Evolutionary conservation across 768 basidiomycete genomes (phyloP), one percentile per base, ranked within the genome.

Genomic region (Podaxis pistillaris): DNA sequence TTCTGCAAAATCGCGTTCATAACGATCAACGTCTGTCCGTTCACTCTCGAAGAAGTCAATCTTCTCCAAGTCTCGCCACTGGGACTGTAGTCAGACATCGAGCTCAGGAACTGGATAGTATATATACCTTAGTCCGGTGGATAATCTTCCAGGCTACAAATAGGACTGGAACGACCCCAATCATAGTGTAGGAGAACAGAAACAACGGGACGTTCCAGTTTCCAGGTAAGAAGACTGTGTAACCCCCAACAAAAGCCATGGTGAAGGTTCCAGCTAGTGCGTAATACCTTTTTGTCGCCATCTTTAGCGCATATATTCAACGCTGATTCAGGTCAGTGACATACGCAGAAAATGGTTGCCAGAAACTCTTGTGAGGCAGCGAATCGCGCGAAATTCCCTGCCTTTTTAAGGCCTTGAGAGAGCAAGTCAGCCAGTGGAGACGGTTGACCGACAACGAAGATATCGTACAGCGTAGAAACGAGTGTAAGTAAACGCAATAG

Each of bases 291-390:
- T 44, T 62, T 26, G 51, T 9, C 22, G 22, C 5, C 19, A 11
- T 3, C 15, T 30, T 37, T 22, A 54, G 44, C 36, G 9, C 2
- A 49, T 2, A 30, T 22, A 9, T 46, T 28, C 2, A 62, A 46
- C 22, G 9, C 17, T 11, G 3, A 50, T 22, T 59, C 15, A 49
- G 17, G 44, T 1, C 15, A n/a, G 50, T 22, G 3, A 57, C 76
- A 51, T 66, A 78, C 80, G 73, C 81, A 72, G 77, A 80, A 65
- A 82, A 83, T 4, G 83, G 83, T 62, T 84, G 83, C 80, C 79
- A 83, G 67, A 73, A 75, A 49, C 75, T 75, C 66, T 74, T 78
- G 63, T 81, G 76, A 0, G 83, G 83, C 41, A 84, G 65, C 1
- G 70, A 68, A 28, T 80, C 78, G 36, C 83, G 74, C 19, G 77